Evolutionary conservation across 2,329 filamentous ascomycete genomes (phyloP).

Genomic region (Sclerotinia minor): DNA sequence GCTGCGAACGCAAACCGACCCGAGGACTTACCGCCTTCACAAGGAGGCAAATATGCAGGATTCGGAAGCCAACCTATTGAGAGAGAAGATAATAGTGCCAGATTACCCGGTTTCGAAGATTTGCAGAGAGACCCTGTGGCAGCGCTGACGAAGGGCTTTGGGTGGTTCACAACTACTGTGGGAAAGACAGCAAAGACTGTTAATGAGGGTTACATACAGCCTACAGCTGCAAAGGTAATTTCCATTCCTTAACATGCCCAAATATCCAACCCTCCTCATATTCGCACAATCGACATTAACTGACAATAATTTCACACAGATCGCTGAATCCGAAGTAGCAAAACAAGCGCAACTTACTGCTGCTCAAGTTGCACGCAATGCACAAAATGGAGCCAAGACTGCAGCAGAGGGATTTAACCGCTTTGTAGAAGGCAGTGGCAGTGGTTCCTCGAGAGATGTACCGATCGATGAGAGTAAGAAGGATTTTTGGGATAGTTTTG

Average conservation of each 20-base stretch:
- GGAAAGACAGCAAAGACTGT: slow-evolving; percentile 88
- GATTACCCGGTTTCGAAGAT: slow-evolving; percentile 74
- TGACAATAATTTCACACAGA: slow-evolving; percentile 47
- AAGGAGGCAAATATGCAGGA: slow-evolving; percentile 88
- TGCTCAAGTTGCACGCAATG: slow-evolving; percentile 64
- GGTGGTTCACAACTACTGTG: slow-evolving; percentile 88
- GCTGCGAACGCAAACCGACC: slow-evolving; percentile 76
- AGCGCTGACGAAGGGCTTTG: slow-evolving; percentile 87
- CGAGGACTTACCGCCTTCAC: slow-evolving; percentile 75
- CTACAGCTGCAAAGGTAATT: slow-evolving; percentile 80
- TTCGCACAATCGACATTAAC: background rate
- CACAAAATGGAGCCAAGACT: slow-evolving; percentile 68
- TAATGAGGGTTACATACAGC: slow-evolving; percentile 89
- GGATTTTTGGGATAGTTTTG: slow-evolving; percentile 92
- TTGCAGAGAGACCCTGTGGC: slow-evolving; percentile 88
- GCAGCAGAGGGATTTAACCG: slow-evolving; percentile 79
- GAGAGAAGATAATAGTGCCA: slow-evolving; percentile 47
- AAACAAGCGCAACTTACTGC: slow-evolving; percentile 63
- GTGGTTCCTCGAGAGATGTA: slow-evolving; percentile 43
- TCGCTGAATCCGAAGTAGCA: slow-evolving; percentile 78
- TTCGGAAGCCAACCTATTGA: slow-evolving; percentile 74
- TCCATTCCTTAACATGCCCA: slow-evolving; percentile 27
- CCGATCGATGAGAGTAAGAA: slow-evolving; percentile 64
- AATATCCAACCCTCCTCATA: background rate
- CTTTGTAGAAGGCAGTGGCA: slow-evolving; percentile 75